Evolutionary conservation across 257 asterid genomes (phyloP), one percentile per base, ranked within the genome.

Genomic region (Salvia hispanica): DNA sequence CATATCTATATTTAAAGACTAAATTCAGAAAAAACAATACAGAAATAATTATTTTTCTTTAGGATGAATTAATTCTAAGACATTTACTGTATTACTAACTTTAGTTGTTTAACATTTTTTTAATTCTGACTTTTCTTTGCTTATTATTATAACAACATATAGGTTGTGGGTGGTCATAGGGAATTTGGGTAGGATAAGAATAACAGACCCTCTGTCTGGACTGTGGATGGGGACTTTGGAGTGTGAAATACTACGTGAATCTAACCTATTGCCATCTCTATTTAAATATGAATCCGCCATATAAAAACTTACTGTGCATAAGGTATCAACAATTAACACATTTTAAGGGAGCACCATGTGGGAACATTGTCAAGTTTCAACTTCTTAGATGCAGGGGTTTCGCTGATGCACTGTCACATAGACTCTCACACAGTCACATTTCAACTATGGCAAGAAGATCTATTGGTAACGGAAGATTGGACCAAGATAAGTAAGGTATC

Each of bases 221-320:
- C 5, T 48, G 2, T 40, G 10, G 40, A 37, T 54, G 7, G 46
- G 21, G 25, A 3, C 3, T 18, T 18, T 5, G 14, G 47, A 36
- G 31, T n/a, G n/a, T 36, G 47, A 58, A 36, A 58, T 36, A 39
- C 64, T 58, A 58, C 45, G 4, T 4, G 3, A 58, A 58, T 58
- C 33, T 4, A 13, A 58, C 10, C 47, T 44, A 58, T 3, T 14
- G 40, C 0, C 44, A 57, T 56, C 45, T 47, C 69, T 58, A 62
- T 66, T 62, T 59, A 51, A 51, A 18, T 39, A 44, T 43, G 12
- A 55, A 36, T 42, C 39, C 42, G 6, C 56, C 33, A 58, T 12
- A 46, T 40, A 34, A 36, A 21, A 77, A 74, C 92, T 85, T 78
- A 93, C 98, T 14, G 97, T 80, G 72, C 99, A n/a, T 36, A 74